Conservation (phyloP, 352 stramenopile genomes). For the Globisporangium okanoganense region DNA sequence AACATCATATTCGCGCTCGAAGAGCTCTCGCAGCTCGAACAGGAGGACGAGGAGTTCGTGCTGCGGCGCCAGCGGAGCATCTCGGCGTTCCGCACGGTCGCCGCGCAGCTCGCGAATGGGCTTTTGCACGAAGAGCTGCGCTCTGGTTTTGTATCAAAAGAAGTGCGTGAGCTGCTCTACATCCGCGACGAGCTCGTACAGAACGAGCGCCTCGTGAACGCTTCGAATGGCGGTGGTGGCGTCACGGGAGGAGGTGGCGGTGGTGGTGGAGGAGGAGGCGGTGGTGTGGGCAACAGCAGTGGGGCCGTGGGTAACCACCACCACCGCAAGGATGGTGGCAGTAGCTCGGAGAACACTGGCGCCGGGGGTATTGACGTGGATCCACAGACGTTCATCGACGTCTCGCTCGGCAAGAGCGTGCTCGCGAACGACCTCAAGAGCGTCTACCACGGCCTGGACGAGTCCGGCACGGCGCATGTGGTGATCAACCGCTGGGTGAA, state of each 20-base stretch:
- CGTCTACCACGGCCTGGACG: conserved; percentile 79
- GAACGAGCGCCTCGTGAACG: conserved; percentile 42
- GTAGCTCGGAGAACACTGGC: conserved; percentile 17
- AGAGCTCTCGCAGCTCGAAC: conserved; percentile 29
- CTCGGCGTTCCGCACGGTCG: conserved; percentile 57
- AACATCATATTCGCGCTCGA: conserved; percentile 86
- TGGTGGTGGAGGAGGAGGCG: conserved; percentile 6
- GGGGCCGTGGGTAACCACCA: conserved; percentile 21
- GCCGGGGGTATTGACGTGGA: conserved; percentile 52
- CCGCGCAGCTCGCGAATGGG: conserved; percentile 72
- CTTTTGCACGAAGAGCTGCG: conserved; percentile 82
- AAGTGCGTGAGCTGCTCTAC: conserved; percentile 76
- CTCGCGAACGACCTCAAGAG: conserved; percentile 84
- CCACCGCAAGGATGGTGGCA: conserved; percentile 30
- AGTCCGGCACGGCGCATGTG: conserved; percentile 69
- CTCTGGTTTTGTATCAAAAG: conserved; percentile 68
- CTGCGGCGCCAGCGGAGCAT: conserved; percentile 36
- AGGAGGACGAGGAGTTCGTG: conserved; percentile 30
- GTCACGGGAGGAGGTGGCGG: conserved; percentile 17
- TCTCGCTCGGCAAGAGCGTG: conserved; percentile 69
- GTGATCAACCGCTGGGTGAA: conserved; percentile 86
- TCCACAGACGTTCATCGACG: conserved; percentile 79
- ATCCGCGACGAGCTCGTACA: conserved; percentile 76
- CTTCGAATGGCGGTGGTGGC: conserved; percentile 11
- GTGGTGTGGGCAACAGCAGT: neutral